phyloP scores from a whole-genome alignment of 352 stramenopile genomes.

The Phytophthora lateralis region DNA sequence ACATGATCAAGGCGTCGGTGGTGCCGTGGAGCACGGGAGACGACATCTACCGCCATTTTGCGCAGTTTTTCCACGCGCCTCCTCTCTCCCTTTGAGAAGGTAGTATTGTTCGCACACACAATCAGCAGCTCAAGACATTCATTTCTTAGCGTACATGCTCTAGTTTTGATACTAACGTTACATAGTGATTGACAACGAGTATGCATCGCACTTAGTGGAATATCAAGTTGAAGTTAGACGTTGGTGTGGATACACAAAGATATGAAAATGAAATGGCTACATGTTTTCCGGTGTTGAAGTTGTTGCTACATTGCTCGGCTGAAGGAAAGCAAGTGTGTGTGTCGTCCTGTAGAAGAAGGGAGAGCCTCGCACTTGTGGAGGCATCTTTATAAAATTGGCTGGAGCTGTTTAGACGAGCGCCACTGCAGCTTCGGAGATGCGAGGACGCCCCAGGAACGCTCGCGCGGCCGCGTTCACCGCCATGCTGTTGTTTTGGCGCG shows the following conservation, averaged over 20 bases:
- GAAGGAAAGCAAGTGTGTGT: constrained; percentile 4
- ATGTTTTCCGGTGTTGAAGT: constrained; percentile 3
- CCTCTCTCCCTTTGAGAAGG: constrained; percentile 1
- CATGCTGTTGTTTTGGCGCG: constrained; percentile 32
- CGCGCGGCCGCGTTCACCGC: constrained; percentile 30
- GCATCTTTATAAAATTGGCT: constrained; percentile 29
- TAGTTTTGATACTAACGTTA: no score
- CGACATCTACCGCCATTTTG: constrained; percentile 66
- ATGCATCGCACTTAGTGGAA: constrained; percentile 9
- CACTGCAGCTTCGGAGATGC: constrained; percentile 31
- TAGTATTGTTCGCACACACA: constrained; percentile 9
- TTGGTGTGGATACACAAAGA: neutral
- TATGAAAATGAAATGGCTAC: constrained; percentile 7
- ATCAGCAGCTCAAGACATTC: neutral
- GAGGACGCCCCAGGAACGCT: constrained; percentile 33
- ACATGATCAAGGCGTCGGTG: constrained; percentile 48
- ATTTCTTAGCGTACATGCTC: neutral
- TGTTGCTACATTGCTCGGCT: constrained; percentile 9
- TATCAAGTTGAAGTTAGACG: constrained; percentile 8
- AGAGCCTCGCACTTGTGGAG: constrained; percentile 7
- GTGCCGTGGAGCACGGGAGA: constrained; percentile 66
- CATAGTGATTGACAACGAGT: no score
- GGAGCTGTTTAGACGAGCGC: constrained; percentile 24
- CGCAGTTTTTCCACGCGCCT: constrained; percentile 30
- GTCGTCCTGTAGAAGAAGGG: constrained; percentile 10